Evolutionary conservation across 768 basidiomycete genomes (phyloP), one percentile per base, ranked within the genome.

Genomic region (Cytidiella melzeri): DNA sequence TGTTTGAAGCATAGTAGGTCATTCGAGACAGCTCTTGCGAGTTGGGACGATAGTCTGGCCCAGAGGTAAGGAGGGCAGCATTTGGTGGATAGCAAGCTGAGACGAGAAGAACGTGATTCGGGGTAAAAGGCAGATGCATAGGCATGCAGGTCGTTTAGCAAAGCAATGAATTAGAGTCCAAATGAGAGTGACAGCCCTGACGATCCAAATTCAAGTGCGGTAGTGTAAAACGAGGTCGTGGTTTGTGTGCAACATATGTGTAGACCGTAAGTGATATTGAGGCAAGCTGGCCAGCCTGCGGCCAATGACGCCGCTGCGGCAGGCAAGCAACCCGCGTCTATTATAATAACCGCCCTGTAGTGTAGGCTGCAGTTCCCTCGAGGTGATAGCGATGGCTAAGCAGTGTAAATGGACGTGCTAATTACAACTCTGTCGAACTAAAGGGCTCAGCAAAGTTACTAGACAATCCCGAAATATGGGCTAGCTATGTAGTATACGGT

Each of bases 1-100:
- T 77, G 62, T 92, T 92, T 1, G 88, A 81, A 12, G 86, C 89
- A 70, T 89, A 91, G 64, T 92, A 92, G 3, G 87, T 88, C 43
- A 92, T 73, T 15, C 84, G 78, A 44, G 90, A 92, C 13, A 92
- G 74, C 59, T 92, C 90, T 64, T 92, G 90, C 0, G 85, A 74
- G 57, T 91, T 92, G 11, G 90, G 89, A 11, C 76, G 77, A 65
- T 81, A 90, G 49, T 84, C 81, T 43, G 91, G 84, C 28, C 80
- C 87, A 19, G 88, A 75, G 15, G 85, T 80, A 46, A 83, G 70
- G 27, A 94, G 75, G 4, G 81, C 73, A 45, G 90, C 83, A 38
- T 81, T 70, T 6, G 88, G 79, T 13, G 92, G 92, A 63, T 94
- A 95, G 65, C 91, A 94, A 28, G 89, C 81, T 47, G 81, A 80